Conservation (phyloP, 768 basidiomycete species). For the Termitomyces sp. region DNA sequence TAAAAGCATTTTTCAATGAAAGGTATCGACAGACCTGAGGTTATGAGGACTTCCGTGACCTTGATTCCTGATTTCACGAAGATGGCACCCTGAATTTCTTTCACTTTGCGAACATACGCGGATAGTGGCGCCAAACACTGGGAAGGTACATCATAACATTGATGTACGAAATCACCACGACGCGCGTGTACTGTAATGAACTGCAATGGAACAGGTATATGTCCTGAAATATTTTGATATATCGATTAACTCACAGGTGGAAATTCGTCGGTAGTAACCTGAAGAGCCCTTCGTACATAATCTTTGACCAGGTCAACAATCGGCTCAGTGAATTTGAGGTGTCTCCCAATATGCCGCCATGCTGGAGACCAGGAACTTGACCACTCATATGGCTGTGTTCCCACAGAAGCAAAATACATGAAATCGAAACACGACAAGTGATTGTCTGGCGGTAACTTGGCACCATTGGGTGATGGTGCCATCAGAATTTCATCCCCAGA, state of each 20-base stretch:
- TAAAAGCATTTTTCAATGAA: background rate
- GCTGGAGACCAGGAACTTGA: slow-evolving; percentile 35
- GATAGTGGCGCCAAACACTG: slow-evolving; percentile 39
- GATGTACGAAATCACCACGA: slow-evolving; percentile 38
- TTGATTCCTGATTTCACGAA: slow-evolving; percentile 23
- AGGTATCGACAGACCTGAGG: slow-evolving; percentile 28
- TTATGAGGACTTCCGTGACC: slow-evolving; percentile 36
- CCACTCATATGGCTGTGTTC: slow-evolving; percentile 29
- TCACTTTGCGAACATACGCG: slow-evolving; percentile 31
- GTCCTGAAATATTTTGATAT: background rate
- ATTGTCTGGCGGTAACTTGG: slow-evolving; percentile 22
- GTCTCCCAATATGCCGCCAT: slow-evolving; percentile 36
- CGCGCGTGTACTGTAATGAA: slow-evolving; percentile 46
- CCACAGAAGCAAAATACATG: slow-evolving; percentile 29
- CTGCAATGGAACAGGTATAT: slow-evolving; percentile 13
- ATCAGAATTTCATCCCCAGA: slow-evolving; percentile 20
- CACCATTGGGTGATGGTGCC: slow-evolving; percentile 20
- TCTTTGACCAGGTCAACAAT: slow-evolving; percentile 27
- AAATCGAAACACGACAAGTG: slow-evolving; percentile 31
- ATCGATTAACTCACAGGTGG: slow-evolving; percentile 28
- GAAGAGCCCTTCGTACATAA: slow-evolving; percentile 30
- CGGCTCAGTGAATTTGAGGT: slow-evolving; percentile 30
- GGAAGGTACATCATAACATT: slow-evolving; percentile 26
- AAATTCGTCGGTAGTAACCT: slow-evolving; percentile 18
- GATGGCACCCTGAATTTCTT: slow-evolving; percentile 33